Conservation (phyloP, 495 filamentous ascomycete genomes). For the Podospora didyma region DNA sequence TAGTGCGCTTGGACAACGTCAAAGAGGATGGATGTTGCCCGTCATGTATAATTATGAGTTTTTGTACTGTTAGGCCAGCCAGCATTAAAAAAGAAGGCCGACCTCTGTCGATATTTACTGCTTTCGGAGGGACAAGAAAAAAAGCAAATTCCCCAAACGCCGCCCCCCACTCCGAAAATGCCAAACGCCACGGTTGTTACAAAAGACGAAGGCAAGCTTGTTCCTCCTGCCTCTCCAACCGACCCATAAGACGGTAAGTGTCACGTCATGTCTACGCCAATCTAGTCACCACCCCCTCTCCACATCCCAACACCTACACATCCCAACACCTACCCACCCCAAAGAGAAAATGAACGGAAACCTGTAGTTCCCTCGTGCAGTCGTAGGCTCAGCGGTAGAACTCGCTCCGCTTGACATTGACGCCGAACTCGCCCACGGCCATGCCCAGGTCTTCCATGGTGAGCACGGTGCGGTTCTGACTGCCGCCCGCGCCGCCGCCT, state of each 20-base stretch:
- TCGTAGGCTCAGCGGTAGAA: constrained; percentile 77
- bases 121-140: too few species aligned
- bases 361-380: neutral
- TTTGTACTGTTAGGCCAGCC: neutral
- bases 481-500: constrained; percentile 85
- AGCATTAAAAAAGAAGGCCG: too few species aligned
- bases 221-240: too few species aligned
- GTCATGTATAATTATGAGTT: neutral
- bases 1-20: too few species aligned
- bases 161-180: neutral
- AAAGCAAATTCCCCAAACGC: neutral
- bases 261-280: too few species aligned
- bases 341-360: too few species aligned
- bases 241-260: too few species aligned
- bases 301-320: too few species aligned
- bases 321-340: too few species aligned
- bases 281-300: too few species aligned
- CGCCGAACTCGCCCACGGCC: constrained; percentile 95
- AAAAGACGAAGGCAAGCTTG: neutral
- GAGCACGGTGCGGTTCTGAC: constrained; percentile 86
- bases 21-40: neutral
- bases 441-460: constrained; percentile 99
- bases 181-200: neutral
- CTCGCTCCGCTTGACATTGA: constrained; percentile 93
- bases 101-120: too few species aligned